A percentile compares a stretch with the other conserved stretches of the same genome.
phyloP scores from a whole-genome alignment of 306 rosid genomes.

The Albizia julibrissin region DNA sequence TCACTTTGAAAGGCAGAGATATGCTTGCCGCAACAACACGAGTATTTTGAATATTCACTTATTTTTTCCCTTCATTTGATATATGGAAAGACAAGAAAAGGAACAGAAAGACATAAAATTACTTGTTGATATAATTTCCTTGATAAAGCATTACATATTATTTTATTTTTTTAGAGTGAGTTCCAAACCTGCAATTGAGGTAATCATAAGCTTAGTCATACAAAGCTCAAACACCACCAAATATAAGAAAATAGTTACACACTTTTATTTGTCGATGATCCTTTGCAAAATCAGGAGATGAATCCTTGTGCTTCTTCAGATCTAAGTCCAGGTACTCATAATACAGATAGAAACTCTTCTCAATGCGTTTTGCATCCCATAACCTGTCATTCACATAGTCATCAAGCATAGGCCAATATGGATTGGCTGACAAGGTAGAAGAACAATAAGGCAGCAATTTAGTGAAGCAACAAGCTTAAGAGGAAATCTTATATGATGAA shows the following conservation, averaged over 20 bases:
- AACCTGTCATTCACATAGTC: conserved; percentile 57
- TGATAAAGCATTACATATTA: background rate
- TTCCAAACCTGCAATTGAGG: background rate
- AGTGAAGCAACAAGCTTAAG: background rate
- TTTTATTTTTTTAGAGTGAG: background rate
- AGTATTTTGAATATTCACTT: conserved; percentile 7
- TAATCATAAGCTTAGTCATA: background rate
- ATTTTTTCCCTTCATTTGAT: conserved; percentile 27
- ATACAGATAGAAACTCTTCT: conserved; percentile 90
- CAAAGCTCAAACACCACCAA: background rate
- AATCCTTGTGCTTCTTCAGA: conserved; percentile 98
- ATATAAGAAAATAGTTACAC: conserved; percentile 31
- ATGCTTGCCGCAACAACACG: conserved; percentile 2
- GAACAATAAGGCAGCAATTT: conserved; percentile 1
- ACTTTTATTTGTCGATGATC: conserved; percentile 90
- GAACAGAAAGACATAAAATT: conserved; percentile 7
- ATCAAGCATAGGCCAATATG: conserved; percentile 26
- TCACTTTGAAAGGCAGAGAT: conserved; percentile 29
- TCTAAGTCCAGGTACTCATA: conserved; percentile 97
- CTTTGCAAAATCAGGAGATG: conserved; percentile 85
- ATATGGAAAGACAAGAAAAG: conserved; percentile 19
- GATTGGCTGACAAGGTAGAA: background rate
- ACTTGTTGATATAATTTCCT: background rate
- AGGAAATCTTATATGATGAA: background rate
- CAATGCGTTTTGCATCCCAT: conserved; percentile 94